Evolutionary conservation across 192 early-diverging fungal species (phyloP).

Genomic region (Glomus cerebriforme): DNA sequence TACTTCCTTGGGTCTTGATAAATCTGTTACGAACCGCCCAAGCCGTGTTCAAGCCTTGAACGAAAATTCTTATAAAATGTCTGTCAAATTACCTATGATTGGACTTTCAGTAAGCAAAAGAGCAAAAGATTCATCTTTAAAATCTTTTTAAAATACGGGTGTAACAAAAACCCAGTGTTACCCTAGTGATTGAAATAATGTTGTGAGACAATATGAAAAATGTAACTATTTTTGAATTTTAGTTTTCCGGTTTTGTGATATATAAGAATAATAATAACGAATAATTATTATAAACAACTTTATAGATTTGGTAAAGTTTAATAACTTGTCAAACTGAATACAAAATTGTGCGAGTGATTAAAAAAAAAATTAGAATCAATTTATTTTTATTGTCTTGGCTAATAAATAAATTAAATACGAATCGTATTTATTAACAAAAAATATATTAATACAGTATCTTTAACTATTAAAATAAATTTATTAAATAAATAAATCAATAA

Average conservation of each 20-base stretch:
- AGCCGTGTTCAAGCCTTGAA: not conserved
- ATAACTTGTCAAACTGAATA: not conserved
- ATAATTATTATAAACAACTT: not conserved
- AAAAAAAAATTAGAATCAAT: not conserved
- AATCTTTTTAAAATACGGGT: not conserved
- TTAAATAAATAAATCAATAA: too few species aligned
- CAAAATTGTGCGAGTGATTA: not conserved
- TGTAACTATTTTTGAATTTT: not conserved
- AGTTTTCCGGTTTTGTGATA: not conserved
- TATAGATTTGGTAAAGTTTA: too few species aligned
- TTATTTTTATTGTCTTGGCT: too few species aligned
- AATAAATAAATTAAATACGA: too few species aligned
- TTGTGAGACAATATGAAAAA: slow-evolving; percentile 5
- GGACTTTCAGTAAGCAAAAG: not conserved
- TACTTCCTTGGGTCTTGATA: not conserved
- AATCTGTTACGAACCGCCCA: not conserved
- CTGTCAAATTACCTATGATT: not conserved
- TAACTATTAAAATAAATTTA: too few species aligned
- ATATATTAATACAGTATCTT: too few species aligned
- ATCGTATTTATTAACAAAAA: too few species aligned
- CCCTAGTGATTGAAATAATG: not conserved
- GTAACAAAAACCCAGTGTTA: not conserved
- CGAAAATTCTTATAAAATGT: not conserved
- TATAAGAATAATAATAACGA: not conserved
- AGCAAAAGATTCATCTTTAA: not conserved